Evolutionary conservation across 1,139 yeast genomes (phyloP), one percentile per base, ranked within the genome.

Genomic region (Blastobotrys serpentis): DNA sequence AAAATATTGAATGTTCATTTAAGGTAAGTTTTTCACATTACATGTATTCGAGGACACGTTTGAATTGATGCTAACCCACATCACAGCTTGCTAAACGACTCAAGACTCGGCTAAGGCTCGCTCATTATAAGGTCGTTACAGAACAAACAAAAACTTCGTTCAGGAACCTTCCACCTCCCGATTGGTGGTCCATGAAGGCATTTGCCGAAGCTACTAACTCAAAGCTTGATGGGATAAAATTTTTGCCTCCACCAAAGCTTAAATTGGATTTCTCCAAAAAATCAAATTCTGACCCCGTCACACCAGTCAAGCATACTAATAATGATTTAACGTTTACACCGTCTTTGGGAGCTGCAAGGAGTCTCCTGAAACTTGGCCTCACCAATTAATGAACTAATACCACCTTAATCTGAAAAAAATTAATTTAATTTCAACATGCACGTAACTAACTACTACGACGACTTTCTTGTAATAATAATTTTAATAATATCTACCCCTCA

Each of bases 21-120:
- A 36, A 36, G 14, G 40, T 36, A 19, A 36, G 40, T 36, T 36
- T 33, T 8, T 11, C 7, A 6, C 14, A 11, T 30, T 5, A 30
- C 26, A 6, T 30, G 34, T 13, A 14, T 14, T 30, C n/a, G 5
- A n/a, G n/a, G n/a, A n/a, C n/a, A n/a, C n/a, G n/a, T n/a, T n/a
- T n/a, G n/a, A n/a, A n/a, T n/a, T n/a, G n/a, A n/a, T n/a, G n/a
- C 18, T 33, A 33, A 33, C 32, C 13, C 13, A 29, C 10, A 23
- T 10, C 32, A 29, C 6, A 33, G 40, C 22, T 80, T 23, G 89
- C 90, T 11, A 74, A 84, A 44, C 78, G 79, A 61, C 74, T 87
- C 60, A 83, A 83, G 62, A 72, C 82, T 58, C 80, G 90, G 59
- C 74, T 88, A 34, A 85, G 82, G 61, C 70, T 87, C 57, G 97